A percentile compares a stretch with the other conserved stretches of the same genome.
Conservation (phyloP, 208 protist genomes). For the Tritrichomonas musculus region DNA sequence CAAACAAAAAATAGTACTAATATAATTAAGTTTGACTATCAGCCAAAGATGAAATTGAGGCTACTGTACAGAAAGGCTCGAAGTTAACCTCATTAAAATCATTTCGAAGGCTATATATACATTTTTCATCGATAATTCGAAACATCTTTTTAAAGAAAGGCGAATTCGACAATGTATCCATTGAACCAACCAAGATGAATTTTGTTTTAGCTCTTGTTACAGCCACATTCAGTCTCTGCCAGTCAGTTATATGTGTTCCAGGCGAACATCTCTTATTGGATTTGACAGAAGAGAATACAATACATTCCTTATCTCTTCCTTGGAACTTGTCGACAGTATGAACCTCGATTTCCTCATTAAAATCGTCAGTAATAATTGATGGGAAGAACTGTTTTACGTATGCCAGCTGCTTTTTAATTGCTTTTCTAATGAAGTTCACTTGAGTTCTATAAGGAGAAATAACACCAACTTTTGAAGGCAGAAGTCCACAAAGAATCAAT, state of each 20-base stretch:
- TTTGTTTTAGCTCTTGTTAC: constrained; percentile 75
- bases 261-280: not conserved
- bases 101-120: not conserved
- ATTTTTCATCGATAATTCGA: not conserved
- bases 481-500: not conserved
- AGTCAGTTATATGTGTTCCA: constrained; percentile 54
- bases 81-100: not conserved
- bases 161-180: constrained; percentile 35
- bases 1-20: too few relatives aligned
- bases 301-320: constrained; percentile 51
- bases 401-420: not conserved
- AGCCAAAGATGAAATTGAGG: too few relatives aligned
- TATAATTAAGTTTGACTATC: too few relatives aligned
- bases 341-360: constrained; percentile 10
- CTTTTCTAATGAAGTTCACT: constrained; percentile 34
- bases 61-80: not conserved
- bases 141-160: constrained; percentile 32
- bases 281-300: not conserved
- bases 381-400: not conserved
- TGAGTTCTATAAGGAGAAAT: constrained; percentile 48
- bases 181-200: constrained; percentile 63
- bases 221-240: constrained; percentile 74
- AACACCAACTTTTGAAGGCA: constrained; percentile 38
- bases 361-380: not conserved
- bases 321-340: constrained; percentile 57